Evolutionary conservation across 345 rosid species (phyloP).

Genomic region (Kernera saxatilis): DNA sequence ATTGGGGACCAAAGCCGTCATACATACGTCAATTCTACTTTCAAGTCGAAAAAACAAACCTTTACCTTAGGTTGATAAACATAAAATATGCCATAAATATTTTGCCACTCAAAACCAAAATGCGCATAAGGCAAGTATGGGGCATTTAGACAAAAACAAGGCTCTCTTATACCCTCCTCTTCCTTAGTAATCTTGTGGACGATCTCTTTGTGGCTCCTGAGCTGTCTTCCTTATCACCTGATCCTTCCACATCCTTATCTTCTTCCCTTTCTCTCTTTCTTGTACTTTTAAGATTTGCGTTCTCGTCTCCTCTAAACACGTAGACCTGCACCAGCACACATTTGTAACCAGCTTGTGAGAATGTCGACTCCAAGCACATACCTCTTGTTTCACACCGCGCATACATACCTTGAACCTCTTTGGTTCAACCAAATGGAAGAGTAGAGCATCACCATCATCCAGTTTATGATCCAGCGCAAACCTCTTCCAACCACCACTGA

Average conservation of each 20-base stretch:
- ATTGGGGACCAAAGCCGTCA: too few relatives aligned
- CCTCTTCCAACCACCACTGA: constrained; percentile 80
- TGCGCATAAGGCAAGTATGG: background rate
- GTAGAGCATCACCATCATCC: constrained; percentile 63
- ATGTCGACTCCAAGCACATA: background rate
- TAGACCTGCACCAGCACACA: background rate
- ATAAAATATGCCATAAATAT: background rate
- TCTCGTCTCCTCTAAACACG: constrained; percentile 11
- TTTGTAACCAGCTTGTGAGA: background rate
- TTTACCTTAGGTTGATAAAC: background rate
- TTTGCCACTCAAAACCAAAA: background rate
- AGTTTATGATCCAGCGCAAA: constrained; percentile 58
- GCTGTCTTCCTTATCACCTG: background rate
- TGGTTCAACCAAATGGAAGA: constrained; percentile 46
- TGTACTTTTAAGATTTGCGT: background rate
- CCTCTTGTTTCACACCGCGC: background rate
- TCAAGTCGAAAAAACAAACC: background rate
- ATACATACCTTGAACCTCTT: constrained; percentile 47
- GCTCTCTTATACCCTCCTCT: background rate
- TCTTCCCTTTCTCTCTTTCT: background rate
- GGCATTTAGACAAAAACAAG: background rate
- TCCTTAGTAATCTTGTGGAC: background rate
- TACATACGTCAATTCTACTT: background rate
- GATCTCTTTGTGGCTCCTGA: background rate
- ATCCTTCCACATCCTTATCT: constrained; percentile 2